A percentile compares a stretch with the other conserved stretches of the same genome.
Conservation (phyloP, 352 stramenopile genomes). For the Globisporangium mamillatum region DNA sequence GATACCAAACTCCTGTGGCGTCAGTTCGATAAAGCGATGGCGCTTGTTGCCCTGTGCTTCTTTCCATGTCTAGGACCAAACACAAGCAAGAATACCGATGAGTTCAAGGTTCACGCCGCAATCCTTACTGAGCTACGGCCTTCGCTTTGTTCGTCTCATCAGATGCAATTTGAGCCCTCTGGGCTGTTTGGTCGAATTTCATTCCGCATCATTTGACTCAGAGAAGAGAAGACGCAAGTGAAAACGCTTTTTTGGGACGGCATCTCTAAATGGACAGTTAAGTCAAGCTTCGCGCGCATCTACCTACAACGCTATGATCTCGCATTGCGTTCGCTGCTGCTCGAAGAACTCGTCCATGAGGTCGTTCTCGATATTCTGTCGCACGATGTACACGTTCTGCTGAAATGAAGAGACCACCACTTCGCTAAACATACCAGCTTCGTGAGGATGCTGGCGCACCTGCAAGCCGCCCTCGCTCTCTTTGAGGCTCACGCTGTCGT, state of each 20-base stretch:
- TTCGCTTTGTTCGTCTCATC: not conserved
- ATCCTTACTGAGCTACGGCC: too few species aligned
- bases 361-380: constrained; percentile 13
- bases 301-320: not conserved
- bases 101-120: too few species aligned
- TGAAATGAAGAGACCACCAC: constrained; percentile 3
- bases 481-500: not conserved
- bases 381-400: constrained; percentile 2
- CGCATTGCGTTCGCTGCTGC: not conserved
- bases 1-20: constrained; percentile 21
- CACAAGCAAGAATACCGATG: too few species aligned
- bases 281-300: not conserved
- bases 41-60: constrained; percentile 24
- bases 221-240: not conserved
- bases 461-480: not conserved
- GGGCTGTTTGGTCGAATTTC: too few species aligned
- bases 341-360: constrained; percentile 15
- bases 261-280: not conserved
- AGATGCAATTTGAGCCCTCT: not conserved
- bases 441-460: not conserved
- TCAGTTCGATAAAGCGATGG: not conserved
- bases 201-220: not conserved
- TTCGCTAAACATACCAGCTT: not conserved
- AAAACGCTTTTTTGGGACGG: not conserved
- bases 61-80: constrained; percentile 13